Evolutionary conservation across 768 basidiomycete genomes (phyloP), one percentile per base, ranked within the genome.

Genomic region (Podaxis sp.): DNA sequence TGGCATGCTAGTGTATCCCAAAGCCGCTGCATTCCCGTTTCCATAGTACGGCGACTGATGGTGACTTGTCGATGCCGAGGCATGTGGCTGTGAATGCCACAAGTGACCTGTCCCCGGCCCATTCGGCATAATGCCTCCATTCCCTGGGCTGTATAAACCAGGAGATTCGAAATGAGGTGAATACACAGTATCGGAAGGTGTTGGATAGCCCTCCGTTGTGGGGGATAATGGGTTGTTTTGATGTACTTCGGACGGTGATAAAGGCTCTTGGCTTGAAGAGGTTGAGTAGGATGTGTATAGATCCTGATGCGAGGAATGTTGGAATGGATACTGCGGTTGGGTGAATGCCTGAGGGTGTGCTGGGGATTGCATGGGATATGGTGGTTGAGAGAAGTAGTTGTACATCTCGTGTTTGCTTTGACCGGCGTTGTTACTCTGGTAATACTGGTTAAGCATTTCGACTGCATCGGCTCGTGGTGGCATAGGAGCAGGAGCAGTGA

Each of bases 371-470:
- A 54, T 36, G 13, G 22, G n/a, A 30, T 40, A 53, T 2, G 30
- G 22, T 26, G 40, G 20, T 55, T 61, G 44, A 13, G 50, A 24
- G 53, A 40, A 48, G 24, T 51, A 51, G 30, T 54, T 30, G n/a
- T 60, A 40, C 26, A 56, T 46, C 33, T 63, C 52, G 46, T 65
- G 66, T 22, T 67, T 68, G 13, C 65, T 63, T 60, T 70, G 65
- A 26, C 66, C 58, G n/a, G n/a, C 3, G 26, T 53, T 41, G 22
- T 33, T 33, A n/a, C 41, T 52, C 54, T 67, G 66, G 55, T 71
- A 74, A 58, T 72, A 75, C 51, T 68, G 65, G 41, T 69, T 64
- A 41, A 72, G 58, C 66, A 70, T 66, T 37, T 74, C 70, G 10
- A 66, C 66, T 2, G 67, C 68, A 17, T 68, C 65, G 26, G 65